A percentile compares a stretch with the other conserved stretches of the same genome.
Conservation (phyloP, 1,139 yeast genomes). For the Candida sp. region DNA sequence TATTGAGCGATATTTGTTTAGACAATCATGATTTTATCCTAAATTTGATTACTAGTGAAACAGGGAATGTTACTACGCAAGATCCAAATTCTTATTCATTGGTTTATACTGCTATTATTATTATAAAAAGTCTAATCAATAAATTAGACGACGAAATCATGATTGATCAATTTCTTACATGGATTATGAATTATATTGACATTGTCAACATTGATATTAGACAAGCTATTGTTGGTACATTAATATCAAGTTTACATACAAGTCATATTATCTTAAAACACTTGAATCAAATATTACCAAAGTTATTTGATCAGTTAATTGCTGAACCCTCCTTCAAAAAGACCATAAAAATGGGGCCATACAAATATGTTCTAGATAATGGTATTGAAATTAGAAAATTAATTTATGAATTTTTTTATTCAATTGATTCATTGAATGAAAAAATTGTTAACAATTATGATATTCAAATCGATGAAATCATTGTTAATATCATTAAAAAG, state of each 20-base stretch:
- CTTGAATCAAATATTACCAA: constrained; percentile 63
- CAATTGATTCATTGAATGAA: constrained; percentile 36
- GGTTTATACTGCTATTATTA: constrained; percentile 29
- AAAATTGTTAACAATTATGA: constrained; percentile 14
- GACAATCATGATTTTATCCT: constrained; percentile 10
- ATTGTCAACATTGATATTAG: constrained; percentile 39
- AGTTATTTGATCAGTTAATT: constrained; percentile 52
- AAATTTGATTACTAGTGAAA: constrained; percentile 12
- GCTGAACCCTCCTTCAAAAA: constrained; percentile 59
- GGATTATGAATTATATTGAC: constrained; percentile 15
- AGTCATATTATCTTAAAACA: constrained; percentile 53
- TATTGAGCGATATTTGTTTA: constrained; percentile 22
- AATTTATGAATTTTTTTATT: constrained; percentile 67
- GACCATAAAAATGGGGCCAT: constrained; percentile 81
- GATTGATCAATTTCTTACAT: constrained; percentile 10
- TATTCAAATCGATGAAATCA: constrained; percentile 21
- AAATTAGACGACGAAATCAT: constrained; percentile 12
- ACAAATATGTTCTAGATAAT: constrained; percentile 77
- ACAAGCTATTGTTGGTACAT: constrained; percentile 57
- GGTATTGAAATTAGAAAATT: constrained; percentile 75
- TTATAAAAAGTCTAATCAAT: constrained; percentile 30
- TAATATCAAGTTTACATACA: constrained; percentile 62
- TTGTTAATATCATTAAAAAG: constrained; percentile 22
- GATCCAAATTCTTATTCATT: constrained; percentile 13
- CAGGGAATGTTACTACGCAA: constrained; percentile 8